Conservation (phyloP, 2,329 filamentous ascomycete genomes). For the Rutstroemia sp. region DNA sequence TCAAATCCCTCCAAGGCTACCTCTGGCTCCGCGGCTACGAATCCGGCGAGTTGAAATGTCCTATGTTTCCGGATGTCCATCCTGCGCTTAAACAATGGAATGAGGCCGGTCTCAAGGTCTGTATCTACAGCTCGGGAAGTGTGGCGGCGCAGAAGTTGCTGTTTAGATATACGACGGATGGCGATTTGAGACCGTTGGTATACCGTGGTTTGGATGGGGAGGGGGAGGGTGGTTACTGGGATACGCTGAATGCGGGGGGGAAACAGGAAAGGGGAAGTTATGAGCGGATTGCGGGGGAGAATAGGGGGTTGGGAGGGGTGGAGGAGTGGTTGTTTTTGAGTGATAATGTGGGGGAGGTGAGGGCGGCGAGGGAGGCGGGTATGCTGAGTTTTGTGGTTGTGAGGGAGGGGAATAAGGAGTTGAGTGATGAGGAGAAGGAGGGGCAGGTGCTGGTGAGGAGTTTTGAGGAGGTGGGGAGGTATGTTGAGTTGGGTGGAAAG, state of each 20-base stretch:
- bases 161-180: constrained; percentile 55
- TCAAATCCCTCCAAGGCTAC: constrained; percentile 74
- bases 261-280: constrained; percentile 66
- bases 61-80: constrained; percentile 69
- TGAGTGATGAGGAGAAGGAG: constrained; percentile 42
- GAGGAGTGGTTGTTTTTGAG: constrained; percentile 68
- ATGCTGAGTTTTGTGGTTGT: constrained; percentile 55
- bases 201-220: constrained; percentile 70
- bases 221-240: constrained; percentile 69
- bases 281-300: constrained; percentile 26
- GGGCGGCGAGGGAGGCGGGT: constrained; percentile 53
- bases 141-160: constrained; percentile 75
- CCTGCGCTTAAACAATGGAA: constrained; percentile 53
- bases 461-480: constrained; percentile 19
- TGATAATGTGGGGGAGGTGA: constrained; percentile 67
- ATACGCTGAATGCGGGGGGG: constrained; percentile 71
- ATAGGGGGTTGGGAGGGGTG: constrained; percentile 35
- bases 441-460: constrained; percentile 21
- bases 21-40: constrained; percentile 71
- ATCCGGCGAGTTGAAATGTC: constrained; percentile 60
- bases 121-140: constrained; percentile 78
- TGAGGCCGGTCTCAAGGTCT: constrained; percentile 36
- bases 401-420: constrained; percentile 62
- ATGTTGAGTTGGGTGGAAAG: not conserved
- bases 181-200: constrained; percentile 53